A percentile compares a stretch with the other conserved stretches of the same genome.
Conservation (phyloP, 1,139 yeast genomes). For the Candida labiduridarum region DNA sequence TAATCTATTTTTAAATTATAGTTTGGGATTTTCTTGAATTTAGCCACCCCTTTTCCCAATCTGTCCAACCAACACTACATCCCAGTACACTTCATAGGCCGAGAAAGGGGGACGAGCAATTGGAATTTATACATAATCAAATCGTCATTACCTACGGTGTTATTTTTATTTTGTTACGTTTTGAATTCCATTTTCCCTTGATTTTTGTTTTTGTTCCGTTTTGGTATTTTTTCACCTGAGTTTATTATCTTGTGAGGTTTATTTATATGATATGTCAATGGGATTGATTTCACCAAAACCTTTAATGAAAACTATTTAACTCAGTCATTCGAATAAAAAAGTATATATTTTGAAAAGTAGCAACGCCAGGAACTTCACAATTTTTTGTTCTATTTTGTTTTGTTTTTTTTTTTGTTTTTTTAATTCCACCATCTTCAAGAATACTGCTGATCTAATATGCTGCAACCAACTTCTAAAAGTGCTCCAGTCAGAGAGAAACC, state of each 20-base stretch:
- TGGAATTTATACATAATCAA: not conserved
- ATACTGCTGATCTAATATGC: conserved; percentile 11
- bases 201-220: not conserved
- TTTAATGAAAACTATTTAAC: not conserved
- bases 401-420: no score
- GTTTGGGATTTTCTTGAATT: not conserved
- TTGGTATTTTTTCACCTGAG: not conserved
- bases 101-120: not conserved
- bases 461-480: not conserved
- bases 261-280: conserved; percentile 1
- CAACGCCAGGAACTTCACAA: no score
- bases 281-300: not conserved
- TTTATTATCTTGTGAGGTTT: not conserved
- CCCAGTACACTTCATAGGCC: not conserved
- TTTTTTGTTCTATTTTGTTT: not conserved
- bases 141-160: not conserved
- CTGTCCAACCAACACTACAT: not conserved
- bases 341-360: not conserved
- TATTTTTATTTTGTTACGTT: conserved; percentile 1
- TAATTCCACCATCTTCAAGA: not conserved
- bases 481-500: not conserved
- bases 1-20: conserved; percentile 1
- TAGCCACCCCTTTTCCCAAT: conserved; percentile 1
- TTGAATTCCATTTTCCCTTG: not conserved
- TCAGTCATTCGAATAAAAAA: not conserved